Percentiles rank a stretch among this genome's conserved stretches.
phyloP scores from a whole-genome alignment of 176 grass and related monocot species.

The Echinochloa phyllopogon region DNA sequence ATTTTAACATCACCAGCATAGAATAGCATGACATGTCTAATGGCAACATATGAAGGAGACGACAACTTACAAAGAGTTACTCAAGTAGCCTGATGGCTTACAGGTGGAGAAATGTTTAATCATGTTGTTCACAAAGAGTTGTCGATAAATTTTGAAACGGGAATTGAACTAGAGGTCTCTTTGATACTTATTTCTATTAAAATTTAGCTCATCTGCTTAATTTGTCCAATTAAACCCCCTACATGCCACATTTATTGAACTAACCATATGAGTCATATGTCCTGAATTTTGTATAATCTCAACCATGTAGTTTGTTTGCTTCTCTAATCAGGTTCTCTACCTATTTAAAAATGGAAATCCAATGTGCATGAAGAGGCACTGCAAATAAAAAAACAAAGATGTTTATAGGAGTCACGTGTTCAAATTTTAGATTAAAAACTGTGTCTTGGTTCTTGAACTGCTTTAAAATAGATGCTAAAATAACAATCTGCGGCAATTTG shows the following conservation, averaged over 20 bases:
- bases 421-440: not conserved
- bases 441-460: not conserved
- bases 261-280: not conserved
- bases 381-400: not conserved
- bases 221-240: not conserved
- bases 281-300: not conserved
- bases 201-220: not conserved
- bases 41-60: not conserved
- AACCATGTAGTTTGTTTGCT: not conserved
- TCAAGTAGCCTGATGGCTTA: constrained; percentile 3
- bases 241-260: constrained; percentile 9
- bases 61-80: not conserved
- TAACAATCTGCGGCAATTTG: not conserved
- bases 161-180: not conserved
- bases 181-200: not conserved
- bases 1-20: constrained; percentile 6
- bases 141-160: not conserved
- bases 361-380: not conserved
- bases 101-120: not conserved
- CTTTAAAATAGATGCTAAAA: not conserved
- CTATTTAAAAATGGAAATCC: not conserved
- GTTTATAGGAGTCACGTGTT: not conserved
- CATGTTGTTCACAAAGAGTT: not conserved
- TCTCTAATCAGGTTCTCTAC: constrained; percentile 9
- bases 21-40: not conserved